Conservation (phyloP, 345 rosid species). For the Salix exigua region DNA sequence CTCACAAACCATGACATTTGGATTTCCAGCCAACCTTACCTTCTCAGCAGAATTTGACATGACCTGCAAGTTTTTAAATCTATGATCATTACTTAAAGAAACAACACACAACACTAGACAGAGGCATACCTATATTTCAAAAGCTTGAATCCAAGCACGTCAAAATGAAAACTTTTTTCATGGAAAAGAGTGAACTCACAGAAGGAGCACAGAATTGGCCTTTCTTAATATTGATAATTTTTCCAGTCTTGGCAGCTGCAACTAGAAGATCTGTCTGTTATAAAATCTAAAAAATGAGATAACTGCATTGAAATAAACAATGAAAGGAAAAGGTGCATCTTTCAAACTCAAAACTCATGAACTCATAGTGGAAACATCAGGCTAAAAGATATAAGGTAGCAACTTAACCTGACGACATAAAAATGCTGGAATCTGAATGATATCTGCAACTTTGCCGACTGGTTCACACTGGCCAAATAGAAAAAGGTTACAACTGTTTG, state of each 20-base stretch:
- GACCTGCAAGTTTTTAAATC: conserved; percentile 48
- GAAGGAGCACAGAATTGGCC: conserved; percentile 95
- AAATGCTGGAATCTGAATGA: conserved; percentile 96
- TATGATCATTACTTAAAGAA: conserved; percentile 9
- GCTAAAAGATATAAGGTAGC: neutral
- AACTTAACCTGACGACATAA: conserved; percentile 83
- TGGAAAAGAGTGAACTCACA: conserved; percentile 46
- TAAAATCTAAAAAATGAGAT: neutral
- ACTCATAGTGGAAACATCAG: conserved; percentile 5
- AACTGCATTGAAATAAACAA: conserved; percentile 11
- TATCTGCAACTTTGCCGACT: conserved; percentile 85
- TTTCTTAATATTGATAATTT: conserved; percentile 86
- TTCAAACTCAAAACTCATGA: neutral
- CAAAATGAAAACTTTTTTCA: neutral
- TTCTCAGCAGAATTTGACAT: conserved; percentile 89
- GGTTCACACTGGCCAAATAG: conserved; percentile 61
- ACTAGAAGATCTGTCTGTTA: conserved; percentile 94
- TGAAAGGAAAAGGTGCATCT: neutral
- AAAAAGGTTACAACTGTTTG: conserved; percentile 3
- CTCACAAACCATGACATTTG: conserved; percentile 94
- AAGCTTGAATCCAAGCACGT: conserved; percentile 6
- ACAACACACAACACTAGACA: conserved; percentile 6
- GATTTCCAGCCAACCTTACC: conserved; percentile 87
- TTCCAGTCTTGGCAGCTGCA: conserved; percentile 92
- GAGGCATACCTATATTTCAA: neutral